These are phyloP conservation scores for Lichtheimia hyalospora DNA, from an alignment of 371 early-diverging fungal genomes.

Conservation along the genomic window DNA sequence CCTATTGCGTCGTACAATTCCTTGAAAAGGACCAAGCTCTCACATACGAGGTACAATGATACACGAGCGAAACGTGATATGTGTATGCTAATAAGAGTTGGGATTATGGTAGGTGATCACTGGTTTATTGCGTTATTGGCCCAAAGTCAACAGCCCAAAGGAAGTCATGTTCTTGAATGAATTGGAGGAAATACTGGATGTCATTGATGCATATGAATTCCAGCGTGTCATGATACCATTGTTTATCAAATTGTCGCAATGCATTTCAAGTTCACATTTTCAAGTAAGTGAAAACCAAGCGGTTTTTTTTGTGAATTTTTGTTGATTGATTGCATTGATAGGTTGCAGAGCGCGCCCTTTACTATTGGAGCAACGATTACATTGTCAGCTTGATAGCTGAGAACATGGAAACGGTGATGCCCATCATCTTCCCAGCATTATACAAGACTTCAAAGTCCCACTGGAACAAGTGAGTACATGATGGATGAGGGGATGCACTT, in stretches of 20 bases:
- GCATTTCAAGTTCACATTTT: constrained; percentile 94
- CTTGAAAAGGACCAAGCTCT: constrained; percentile 92
- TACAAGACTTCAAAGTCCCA: constrained; percentile 92
- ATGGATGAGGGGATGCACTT: too few species aligned
- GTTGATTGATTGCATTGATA: too few species aligned
- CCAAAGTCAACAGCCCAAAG: constrained; percentile 96
- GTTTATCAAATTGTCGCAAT: constrained; percentile 90
- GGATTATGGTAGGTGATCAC: constrained; percentile 55
- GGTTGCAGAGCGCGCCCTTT: constrained; percentile 94
- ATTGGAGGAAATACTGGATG: constrained; percentile 93
- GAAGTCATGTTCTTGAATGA: constrained; percentile 98
- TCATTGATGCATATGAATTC: constrained; percentile 89
- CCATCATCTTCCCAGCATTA: constrained; percentile 90
- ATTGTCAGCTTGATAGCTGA: constrained; percentile 91
- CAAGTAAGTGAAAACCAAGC: constrained; percentile 58
- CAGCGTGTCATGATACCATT: constrained; percentile 85
- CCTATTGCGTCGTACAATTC: constrained; percentile 97
- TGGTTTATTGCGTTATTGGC: constrained; percentile 93
- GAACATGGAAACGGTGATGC: constrained; percentile 85
- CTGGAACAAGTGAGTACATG: constrained; percentile 86
- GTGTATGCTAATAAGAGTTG: not conserved
- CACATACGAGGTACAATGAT: constrained; percentile 62
- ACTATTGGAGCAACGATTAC: constrained; percentile 97
- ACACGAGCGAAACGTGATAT: too few species aligned
- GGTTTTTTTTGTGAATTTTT: not conserved